Percentiles rank a stretch among this genome's conserved stretches.
phyloP scores from a whole-genome alignment of 495 filamentous ascomycete genomes.

The Chaetomium tenue region DNA sequence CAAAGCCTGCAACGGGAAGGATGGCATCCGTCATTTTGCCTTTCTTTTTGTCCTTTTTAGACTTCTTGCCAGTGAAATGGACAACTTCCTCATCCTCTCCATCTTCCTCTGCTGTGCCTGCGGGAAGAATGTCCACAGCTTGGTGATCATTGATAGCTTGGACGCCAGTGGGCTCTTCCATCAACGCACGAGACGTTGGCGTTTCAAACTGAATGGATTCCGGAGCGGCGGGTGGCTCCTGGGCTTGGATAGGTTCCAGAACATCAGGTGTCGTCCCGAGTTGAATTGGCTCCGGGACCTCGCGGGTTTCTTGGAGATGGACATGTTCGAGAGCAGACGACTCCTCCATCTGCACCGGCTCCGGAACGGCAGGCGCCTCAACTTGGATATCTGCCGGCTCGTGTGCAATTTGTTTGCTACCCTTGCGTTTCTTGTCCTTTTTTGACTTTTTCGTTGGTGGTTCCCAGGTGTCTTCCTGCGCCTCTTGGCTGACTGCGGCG shows the following conservation, averaged over 20 bases:
- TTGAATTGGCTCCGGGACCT: background rate
- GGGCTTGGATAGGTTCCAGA: background rate
- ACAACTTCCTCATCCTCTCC: conserved; percentile 3
- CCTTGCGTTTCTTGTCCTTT: conserved; percentile 35
- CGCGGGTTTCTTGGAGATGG: background rate
- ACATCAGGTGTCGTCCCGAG: background rate
- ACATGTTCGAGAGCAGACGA: background rate
- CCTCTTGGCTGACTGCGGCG: conserved; percentile 12
- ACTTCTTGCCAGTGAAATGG: conserved; percentile 25
- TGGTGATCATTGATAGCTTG: background rate
- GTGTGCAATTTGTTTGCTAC: no score
- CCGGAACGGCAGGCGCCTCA: background rate
- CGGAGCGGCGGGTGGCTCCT: background rate
- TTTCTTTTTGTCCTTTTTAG: conserved; percentile 36
- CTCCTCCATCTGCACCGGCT: background rate
- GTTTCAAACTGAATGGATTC: conserved; percentile 7
- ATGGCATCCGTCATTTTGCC: conserved; percentile 20
- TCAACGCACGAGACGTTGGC: background rate
- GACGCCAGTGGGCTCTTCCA: conserved; percentile 1
- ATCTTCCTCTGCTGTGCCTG: background rate
- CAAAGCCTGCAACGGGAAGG: background rate
- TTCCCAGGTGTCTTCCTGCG: conserved; percentile 10
- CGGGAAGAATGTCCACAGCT: background rate
- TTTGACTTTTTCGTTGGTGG: conserved; percentile 27
- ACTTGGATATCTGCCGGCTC: no score